phyloP scores from a whole-genome alignment of 305 asterid genomes.

The Fraxinus greggii region DNA sequence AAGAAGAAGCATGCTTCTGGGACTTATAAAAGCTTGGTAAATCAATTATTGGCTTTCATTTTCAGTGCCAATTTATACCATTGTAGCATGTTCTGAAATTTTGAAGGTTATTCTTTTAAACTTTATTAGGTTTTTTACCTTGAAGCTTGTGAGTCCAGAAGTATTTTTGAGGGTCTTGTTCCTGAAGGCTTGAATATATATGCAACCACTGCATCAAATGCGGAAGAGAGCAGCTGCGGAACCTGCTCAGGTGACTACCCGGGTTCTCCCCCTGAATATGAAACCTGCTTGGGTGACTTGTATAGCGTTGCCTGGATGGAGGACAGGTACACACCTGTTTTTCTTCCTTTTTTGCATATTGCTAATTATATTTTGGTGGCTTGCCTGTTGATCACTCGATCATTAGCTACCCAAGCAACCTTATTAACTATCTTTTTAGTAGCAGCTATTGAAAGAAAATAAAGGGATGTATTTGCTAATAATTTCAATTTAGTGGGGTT shows the following conservation, averaged over 20 bases:
- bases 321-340: conserved; percentile 54
- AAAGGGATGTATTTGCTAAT: background rate
- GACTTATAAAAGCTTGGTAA: conserved; percentile 86
- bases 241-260: conserved; percentile 88
- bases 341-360: background rate
- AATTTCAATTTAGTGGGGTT: background rate
- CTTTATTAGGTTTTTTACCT: conserved; percentile 71
- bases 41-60: background rate
- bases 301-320: conserved; percentile 98
- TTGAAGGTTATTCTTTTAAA: background rate
- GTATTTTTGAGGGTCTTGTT: conserved; percentile 88
- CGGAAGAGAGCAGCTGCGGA: conserved; percentile 89
- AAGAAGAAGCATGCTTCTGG: conserved; percentile 83
- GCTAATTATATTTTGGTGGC: background rate
- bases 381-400: background rate
- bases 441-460: background rate
- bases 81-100: conserved; percentile 15
- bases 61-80: conserved; percentile 6
- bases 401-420: background rate
- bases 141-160: conserved; percentile 94
- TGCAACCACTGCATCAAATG: conserved; percentile 90
- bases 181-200: conserved; percentile 78
- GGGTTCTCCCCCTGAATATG: conserved; percentile 72
- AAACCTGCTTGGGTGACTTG: conserved; percentile 86
- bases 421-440: background rate